phyloP scores from a whole-genome alignment of 805 yeast species.

The Komagataella pastoris region DNA sequence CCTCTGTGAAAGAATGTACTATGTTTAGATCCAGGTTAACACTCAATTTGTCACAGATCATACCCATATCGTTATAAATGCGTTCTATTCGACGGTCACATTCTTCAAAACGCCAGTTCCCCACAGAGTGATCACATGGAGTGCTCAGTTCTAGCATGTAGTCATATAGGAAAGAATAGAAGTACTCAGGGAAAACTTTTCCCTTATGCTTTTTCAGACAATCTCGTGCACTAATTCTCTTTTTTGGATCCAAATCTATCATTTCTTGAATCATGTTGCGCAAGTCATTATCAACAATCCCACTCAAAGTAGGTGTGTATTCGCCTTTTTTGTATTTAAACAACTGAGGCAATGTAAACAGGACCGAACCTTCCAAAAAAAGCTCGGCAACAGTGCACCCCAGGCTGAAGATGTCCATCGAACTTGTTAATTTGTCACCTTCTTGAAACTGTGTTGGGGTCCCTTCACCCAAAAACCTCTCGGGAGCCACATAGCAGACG shows the following conservation, averaged over 20 bases:
- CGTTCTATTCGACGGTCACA: conserved; percentile 47
- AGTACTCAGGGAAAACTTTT: conserved; percentile 49
- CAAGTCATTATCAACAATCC: conserved; percentile 36
- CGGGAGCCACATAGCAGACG: conserved; percentile 89
- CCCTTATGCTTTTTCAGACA: conserved; percentile 38
- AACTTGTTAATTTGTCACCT: conserved; percentile 24
- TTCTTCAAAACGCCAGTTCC: conserved; percentile 15
- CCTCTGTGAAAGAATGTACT: neutral
- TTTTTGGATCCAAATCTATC: conserved; percentile 48
- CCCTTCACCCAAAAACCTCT: conserved; percentile 43
- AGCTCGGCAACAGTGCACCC: conserved; percentile 90
- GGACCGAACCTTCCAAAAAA: conserved; percentile 74
- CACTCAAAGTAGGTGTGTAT: conserved; percentile 46
- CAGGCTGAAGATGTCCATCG: conserved; percentile 72
- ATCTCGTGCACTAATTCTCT: conserved; percentile 42
- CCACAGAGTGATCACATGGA: neutral
- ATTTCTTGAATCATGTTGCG: conserved; percentile 46
- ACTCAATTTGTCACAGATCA: conserved; percentile 26
- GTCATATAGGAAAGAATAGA: conserved; percentile 57
- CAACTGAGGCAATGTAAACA: conserved; percentile 76
- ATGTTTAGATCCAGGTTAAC: conserved; percentile 16
- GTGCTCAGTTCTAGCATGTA: conserved; percentile 35
- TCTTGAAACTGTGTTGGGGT: conserved; percentile 7
- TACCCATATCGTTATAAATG: conserved; percentile 45
- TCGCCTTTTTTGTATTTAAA: conserved; percentile 70